Evolutionary conservation across 108 stramenopile species (phyloP), one percentile per base, ranked within the genome.

Genomic region (Phaeodactylum tricornutum): DNA sequence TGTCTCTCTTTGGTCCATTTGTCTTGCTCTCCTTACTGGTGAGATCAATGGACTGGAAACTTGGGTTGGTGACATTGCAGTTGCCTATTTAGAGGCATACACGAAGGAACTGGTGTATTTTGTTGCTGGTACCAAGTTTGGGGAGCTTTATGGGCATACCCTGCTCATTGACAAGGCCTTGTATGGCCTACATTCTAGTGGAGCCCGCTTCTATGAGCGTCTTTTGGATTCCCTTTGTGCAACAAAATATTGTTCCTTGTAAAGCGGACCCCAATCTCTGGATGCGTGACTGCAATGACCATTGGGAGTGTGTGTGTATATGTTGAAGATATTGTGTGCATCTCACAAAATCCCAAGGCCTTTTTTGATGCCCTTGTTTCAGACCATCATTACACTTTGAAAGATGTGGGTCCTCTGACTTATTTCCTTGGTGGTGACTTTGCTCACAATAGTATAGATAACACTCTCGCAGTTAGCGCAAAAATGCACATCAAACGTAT

Each of bases 261-360:
- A 25, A 30, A 9, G 71, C 61, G 14, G 71, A 72, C 0, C 65
- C 65, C 9, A 55, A 67, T 37, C 40, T 72, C 43, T 72, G 71
- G 71, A 47, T 67, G 52, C 22, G 21, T 4, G 22, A 11, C 2
- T 8, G 4, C 17, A 51, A 42, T 29, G 48, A 64, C 11, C 45
- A 50, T 24, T 66, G 53, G 23, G 59, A 62, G 27, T 62, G 62
- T 26, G 29, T 66, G 29, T 1, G 30, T 32, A 14, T 59, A 53
- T 36, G 64, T 66, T 35, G 64, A 66, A 31, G 58, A 66, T 32
- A 29, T 66, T 9, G 17, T 47, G 2, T 35, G 38, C 22, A 36
- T 30, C 2, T 16, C 21, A 24, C 45, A 43, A 39, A 47, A 67
- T 41, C 59, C 66, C 0, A 9, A 36, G 15, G 21, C 50, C 3